Evolutionary conservation across 441 rosid species (phyloP), one percentile per base, ranked within the genome.

Genomic region (Gossypium schwendimanii): DNA sequence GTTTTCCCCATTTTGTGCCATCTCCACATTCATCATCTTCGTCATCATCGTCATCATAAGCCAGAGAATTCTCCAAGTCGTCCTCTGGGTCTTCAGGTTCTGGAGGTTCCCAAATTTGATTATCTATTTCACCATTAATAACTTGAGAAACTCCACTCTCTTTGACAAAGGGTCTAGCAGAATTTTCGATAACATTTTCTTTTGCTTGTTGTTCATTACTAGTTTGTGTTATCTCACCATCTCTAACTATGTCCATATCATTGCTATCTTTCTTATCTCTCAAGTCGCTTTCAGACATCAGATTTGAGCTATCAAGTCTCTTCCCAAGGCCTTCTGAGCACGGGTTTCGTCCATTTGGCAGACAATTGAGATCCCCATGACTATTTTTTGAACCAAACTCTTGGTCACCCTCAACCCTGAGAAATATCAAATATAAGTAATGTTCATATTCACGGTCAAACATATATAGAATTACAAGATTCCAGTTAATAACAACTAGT

Each of bases 31-130:
- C 97, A 15, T 89, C 96, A 9, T 90, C 92, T 2, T 87, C 94
- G 1, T 87, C 94, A 5, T 89, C 97, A n/a, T 85, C 94, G 4
- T 75, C 77, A 4, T 75, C 77, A 83, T 72, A 80, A 44, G 88
- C 86, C 79, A 88, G 73, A 69, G 88, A 82, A 49, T 79, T 84
- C 54, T 87, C 93, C 71, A 79, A 45, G 39, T 90, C 93, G 78
- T 87, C 91, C 72, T 85, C 92, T 0, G 84, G 83, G 44, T 85
- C 87, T 69, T 88, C 94, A 49, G 97, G 82, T 81, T 91, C 97
- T 5, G 99, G 99, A 39, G 97, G 91, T 36, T 90, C 97, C 99
- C 98, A 93, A 63, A 85, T 69, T 14, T 61, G 69, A 3, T 67
- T 66, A 70, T 83, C 84, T 72, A 63, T 74, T 65, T 80, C 88